Evolutionary conservation across 208 protist genomes (phyloP), one percentile per base, ranked within the genome.

Genomic region (Crithidia sp.): DNA sequence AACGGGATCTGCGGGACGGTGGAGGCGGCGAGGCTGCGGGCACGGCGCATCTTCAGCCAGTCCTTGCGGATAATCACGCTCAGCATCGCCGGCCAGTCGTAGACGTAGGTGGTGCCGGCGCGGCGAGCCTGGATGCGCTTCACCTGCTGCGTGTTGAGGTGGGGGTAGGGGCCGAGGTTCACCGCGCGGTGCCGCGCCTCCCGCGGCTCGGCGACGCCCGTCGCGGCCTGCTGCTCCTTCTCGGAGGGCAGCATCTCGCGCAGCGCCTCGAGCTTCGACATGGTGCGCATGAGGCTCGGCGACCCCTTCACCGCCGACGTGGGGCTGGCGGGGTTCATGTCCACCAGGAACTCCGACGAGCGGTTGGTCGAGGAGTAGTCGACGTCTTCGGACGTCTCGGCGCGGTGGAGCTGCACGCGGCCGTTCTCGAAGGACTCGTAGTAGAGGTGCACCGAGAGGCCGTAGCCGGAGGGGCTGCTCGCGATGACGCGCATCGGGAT

Each of bases 1-100:
- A 94, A 53, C 5, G 83, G 57, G 4, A 45, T 19, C 19, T 58
- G 47, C 54, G 91, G 91, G 37, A 90, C 75, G 7, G 62, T 58
- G 19, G 72, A 41, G 28, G 43, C 41, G 2, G 68, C 40, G 10
- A 96, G 74, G 16, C 56, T 65, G 0, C 82, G 86, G 2, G 64
- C 62, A 13, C 82, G 70, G 65, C 71, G 68, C 76, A 92, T 67
- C 39, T 78, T 64, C 52, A 81, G 57, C 96, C 97, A 99, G 37
- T 91, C 66, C 36, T 93, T 83, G 37, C 72, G 81, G 4, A 99
- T 53, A 10, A 91, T 91, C 37, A 92, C 67, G 28, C 85, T 77
- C 64, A 99, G 91, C 19, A 99, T 78, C 39, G 86, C 76, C 4
- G 95, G 89, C 89, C 97, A 99, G 83, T 99, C 98, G 69, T 99